Evolutionary conservation across 495 filamentous ascomycete species (phyloP).

Genomic region (Immersiella caudata): DNA sequence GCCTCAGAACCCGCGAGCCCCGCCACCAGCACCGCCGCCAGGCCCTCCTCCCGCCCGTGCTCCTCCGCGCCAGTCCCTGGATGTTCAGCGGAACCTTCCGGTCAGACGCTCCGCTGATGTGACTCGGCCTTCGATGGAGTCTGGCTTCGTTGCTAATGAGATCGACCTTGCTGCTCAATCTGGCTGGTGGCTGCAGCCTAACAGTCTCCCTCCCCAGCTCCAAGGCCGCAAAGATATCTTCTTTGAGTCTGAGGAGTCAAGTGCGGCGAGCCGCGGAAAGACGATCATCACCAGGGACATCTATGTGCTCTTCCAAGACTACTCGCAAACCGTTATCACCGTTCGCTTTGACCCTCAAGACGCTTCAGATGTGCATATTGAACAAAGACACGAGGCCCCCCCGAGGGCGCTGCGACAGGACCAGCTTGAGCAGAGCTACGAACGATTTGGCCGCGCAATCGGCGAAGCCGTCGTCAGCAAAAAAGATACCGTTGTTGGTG

Average conservation of each 20-base stretch:
- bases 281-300: conserved; percentile 74
- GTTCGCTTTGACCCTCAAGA: conserved; percentile 78
- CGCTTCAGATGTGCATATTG: conserved; percentile 67
- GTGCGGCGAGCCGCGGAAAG: conserved; percentile 65
- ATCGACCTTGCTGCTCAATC: conserved; percentile 73
- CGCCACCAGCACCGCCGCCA: conserved; percentile 51
- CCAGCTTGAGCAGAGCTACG: conserved; percentile 82
- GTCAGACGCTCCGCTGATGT: conserved; percentile 74
- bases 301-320: conserved; percentile 88
- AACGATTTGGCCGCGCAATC: conserved; percentile 74
- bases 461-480: conserved; percentile 65
- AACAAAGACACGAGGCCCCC: conserved; percentile 86
- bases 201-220: conserved; percentile 75
- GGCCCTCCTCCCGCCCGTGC: conserved; percentile 40
- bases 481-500: conserved; percentile 78
- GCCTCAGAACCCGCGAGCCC: conserved; percentile 45
- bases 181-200: conserved; percentile 82
- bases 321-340: conserved; percentile 89
- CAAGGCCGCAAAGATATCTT: conserved; percentile 83
- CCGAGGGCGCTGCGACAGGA: conserved; percentile 88
- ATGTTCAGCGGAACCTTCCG: conserved; percentile 58
- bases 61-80: conserved; percentile 67
- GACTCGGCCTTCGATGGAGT: conserved; percentile 62
- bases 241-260: conserved; percentile 79
- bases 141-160: conserved; percentile 82